Evolutionary conservation across 2,329 filamentous ascomycete species (phyloP), one percentile per base, ranked within the genome.

Genomic region (Corynespora cassiicola): DNA sequence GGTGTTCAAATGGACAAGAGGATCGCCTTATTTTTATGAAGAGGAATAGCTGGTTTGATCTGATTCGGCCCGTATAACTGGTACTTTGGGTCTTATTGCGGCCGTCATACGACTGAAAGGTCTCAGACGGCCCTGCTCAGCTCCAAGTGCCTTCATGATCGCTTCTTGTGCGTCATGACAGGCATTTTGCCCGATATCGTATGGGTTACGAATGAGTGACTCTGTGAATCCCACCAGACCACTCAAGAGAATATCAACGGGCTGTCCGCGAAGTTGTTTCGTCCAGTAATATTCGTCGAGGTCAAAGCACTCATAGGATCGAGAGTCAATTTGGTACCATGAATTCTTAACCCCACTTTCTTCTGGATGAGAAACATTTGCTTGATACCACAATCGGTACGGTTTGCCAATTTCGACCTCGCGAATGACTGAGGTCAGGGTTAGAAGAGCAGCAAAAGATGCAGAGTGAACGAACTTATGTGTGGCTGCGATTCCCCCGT

Each of bases 121-220:
- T n/a, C n/a, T n/a, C n/a, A n/a, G n/a, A n/a, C n/a, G n/a, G n/a
- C n/a, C n/a, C n/a, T n/a, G n/a, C n/a, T n/a, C n/a, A n/a, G n/a
- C n/a, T n/a, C n/a, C n/a, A n/a, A n/a, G n/a, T n/a, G n/a, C n/a
- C n/a, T n/a, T n/a, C n/a, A n/a, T n/a, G n/a, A n/a, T n/a, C n/a
- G n/a, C n/a, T n/a, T n/a, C 6, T 36, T 45, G 14, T 21, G 34
- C 11, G 15, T 28, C 25, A 14, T 28, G 25, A 12, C 25, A 28
- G 7, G 25, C 12, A 8, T 28, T 6, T 7, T 14, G 7, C 25
- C 7, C 25, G 7, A 28, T 8, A 28, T 28, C 25, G 15, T 28
- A 28, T 12, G 7, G 7, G 10, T 28, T 28, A 10, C 25, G 15
- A 8, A n/a, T 14, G 10, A 8, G 25, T 12, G 25, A n/a, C 12